Conservation (phyloP, 805 yeast genomes). For the Lachancea meyersii region DNA sequence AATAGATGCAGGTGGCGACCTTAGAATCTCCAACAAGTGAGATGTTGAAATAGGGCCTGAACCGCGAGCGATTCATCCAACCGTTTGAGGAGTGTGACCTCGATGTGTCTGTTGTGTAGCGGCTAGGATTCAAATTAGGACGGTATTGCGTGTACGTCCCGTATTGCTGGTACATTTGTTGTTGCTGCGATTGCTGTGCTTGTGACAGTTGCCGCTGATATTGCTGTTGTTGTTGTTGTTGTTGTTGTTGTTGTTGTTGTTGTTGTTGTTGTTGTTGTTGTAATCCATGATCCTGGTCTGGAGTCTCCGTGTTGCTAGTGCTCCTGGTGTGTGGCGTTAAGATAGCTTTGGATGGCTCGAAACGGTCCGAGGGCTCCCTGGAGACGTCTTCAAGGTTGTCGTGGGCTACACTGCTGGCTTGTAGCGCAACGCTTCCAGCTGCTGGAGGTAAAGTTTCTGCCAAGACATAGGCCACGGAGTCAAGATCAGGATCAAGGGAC, state of each 20-base stretch:
- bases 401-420: slow-evolving; percentile 6
- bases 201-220: not conserved
- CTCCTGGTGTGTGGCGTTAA: not conserved
- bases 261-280: not conserved
- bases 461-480: not conserved
- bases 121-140: not conserved
- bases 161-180: not conserved
- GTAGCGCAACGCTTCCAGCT: not conserved
- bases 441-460: not conserved
- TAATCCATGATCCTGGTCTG: not conserved
- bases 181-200: not conserved
- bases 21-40: slow-evolving; percentile 4
- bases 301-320: not conserved
- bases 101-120: not conserved
- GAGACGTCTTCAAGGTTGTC: slow-evolving; percentile 2
- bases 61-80: slow-evolving; percentile 9
- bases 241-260: not conserved
- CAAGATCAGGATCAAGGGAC: slow-evolving; percentile 2
- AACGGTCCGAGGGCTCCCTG: slow-evolving; percentile 7
- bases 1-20: slow-evolving; percentile 8
- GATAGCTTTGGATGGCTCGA: not conserved
- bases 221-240: not conserved
- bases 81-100: slow-evolving; percentile 5
- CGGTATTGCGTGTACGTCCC: not conserved
- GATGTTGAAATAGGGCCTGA: slow-evolving; percentile 8